These are phyloP conservation scores for Myriangium duriaei DNA, from an alignment of 2,329 filamentous ascomycete genomes.

Conservation along the genomic window DNA sequence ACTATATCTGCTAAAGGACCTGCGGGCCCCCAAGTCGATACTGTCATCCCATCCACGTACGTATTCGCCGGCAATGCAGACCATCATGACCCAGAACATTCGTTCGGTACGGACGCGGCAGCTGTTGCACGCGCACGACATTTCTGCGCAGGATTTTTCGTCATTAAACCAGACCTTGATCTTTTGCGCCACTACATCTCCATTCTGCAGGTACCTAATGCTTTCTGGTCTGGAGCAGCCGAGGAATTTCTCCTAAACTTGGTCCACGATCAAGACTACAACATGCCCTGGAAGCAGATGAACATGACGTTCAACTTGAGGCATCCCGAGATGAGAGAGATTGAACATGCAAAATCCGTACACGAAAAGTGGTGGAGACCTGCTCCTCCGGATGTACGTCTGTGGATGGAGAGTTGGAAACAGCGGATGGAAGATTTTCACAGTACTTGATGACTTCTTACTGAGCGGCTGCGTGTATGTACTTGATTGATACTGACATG, in stretches of 20 bases:
- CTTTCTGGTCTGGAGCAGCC: conserved; percentile 21
- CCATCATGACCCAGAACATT: conserved; percentile 13
- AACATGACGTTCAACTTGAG: conserved; percentile 27
- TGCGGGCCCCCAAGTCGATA: background rate
- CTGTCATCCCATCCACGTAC: conserved; percentile 16
- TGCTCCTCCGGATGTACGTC: conserved; percentile 20
- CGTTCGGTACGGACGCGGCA: no score
- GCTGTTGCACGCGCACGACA: no score
- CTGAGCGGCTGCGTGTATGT: no score
- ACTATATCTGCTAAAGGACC: conserved; percentile 13
- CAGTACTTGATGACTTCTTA: no score
- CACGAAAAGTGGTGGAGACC: conserved; percentile 31
- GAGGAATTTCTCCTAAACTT: conserved; percentile 27
- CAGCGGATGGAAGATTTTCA: conserved; percentile 27
- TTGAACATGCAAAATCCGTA: conserved; percentile 24
- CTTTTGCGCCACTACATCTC: conserved; percentile 22
- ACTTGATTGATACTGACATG: no score
- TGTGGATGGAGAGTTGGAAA: conserved; percentile 21
- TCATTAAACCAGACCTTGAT: conserved; percentile 19
- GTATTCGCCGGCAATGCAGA: conserved; percentile 22
- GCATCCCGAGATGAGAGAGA: conserved; percentile 24
- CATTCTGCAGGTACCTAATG: conserved; percentile 17
- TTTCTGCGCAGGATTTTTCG: conserved; percentile 26
- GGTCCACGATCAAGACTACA: conserved; percentile 24
- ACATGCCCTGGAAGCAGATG: conserved; percentile 30